Evolutionary conservation across 805 yeast species (phyloP), one percentile per base, ranked within the genome.

Genomic region (Brettanomyces sp.): DNA sequence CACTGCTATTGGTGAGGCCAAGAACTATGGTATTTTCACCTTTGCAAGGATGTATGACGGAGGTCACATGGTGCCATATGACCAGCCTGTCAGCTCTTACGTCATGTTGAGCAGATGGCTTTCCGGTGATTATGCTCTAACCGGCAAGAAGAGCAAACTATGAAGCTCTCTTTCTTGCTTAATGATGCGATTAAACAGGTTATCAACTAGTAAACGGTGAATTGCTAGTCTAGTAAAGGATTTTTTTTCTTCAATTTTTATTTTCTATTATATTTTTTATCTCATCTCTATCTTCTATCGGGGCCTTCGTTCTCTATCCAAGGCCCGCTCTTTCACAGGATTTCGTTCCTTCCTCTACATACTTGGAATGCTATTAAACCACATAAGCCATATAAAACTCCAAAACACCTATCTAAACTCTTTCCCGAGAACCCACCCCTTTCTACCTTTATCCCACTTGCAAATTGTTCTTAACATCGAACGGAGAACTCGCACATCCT

Each of bases 41-140:
- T 88, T 84, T 66, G 71, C 87, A 57, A 76, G 95, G 60, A 73
- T 88, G 37, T 83, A 64, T 53, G 85, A 79, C 51, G 95, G 91
- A 36, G 96, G 96, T 9, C 96, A 88, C 64, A 85, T 88, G 95
- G 95, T 87, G 52, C 95, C 95, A 30, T 82, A 73, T 56, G 91
- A 88, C 64, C 91, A 86, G 67, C 95, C 95, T 7, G 82, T 74
- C 54, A 74, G 74, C 52, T 70, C 93, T 2, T 71, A 81, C 54
- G 76, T 77, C 34, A 77, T 87, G 82, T 72, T 85, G 21, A 80
- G 84, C 66, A 69, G 79, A 53, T 87, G 96, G 95, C 62, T 87
- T 28, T 49, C 71, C 39, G 88, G 87, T 37, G 79, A 71, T 52
- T 76, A 63, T 48, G 42, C 62, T 13, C 55, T 66, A 43, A 63